Conservation (phyloP, 1,284 basidiomycete genomes). For the Apiotrichum veenhuisii region DNA sequence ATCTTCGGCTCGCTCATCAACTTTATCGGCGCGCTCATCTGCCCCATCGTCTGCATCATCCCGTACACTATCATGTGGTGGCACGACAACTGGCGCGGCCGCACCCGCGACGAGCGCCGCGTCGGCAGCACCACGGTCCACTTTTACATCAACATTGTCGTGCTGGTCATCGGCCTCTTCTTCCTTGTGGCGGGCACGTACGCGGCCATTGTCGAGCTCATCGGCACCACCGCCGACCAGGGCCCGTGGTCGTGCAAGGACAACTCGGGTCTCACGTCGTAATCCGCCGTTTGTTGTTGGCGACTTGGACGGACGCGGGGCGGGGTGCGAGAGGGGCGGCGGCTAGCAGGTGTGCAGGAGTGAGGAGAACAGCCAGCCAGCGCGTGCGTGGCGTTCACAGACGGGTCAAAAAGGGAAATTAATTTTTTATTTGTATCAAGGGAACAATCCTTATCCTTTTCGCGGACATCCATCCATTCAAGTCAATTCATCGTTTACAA, state of each 20-base stretch:
- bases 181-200: slow-evolving; percentile 35
- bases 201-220: slow-evolving; percentile 27
- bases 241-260: slow-evolving; percentile 26
- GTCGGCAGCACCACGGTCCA: neutral
- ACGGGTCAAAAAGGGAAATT: too few species aligned
- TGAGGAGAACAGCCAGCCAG: too few species aligned
- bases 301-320: too few species aligned
- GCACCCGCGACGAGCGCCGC: slow-evolving; percentile 7
- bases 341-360: too few species aligned
- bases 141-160: slow-evolving; percentile 15
- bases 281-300: too few species aligned
- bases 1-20: slow-evolving; percentile 31
- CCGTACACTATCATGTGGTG: slow-evolving; percentile 34
- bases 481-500: too few species aligned
- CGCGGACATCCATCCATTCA: too few species aligned
- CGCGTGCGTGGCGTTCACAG: too few species aligned
- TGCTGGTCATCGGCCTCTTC: slow-evolving; percentile 30
- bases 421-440: neutral
- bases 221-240: slow-evolving; percentile 10
- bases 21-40: slow-evolving; percentile 32
- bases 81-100: slow-evolving; percentile 28
- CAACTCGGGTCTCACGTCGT: slow-evolving; percentile 17
- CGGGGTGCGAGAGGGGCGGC: too few species aligned
- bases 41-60: slow-evolving; percentile 22
- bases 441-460: too few species aligned